Evolutionary conservation across 352 stramenopile species (phyloP).

Genomic region (Pythium insidiosum): DNA sequence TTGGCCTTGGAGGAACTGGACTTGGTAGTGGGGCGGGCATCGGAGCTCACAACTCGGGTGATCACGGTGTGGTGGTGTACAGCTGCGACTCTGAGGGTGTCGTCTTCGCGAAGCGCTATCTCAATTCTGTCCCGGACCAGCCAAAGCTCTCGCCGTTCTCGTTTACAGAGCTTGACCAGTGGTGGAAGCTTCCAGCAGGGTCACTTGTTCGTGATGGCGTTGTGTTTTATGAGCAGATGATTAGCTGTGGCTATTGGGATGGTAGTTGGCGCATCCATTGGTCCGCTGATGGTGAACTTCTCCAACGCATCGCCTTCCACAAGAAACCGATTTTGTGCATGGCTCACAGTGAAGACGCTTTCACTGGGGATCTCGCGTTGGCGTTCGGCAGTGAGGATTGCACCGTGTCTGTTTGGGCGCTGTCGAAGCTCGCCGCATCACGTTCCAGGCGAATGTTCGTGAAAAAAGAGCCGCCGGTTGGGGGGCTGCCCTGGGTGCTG

Average conservation of each 20-base stretch:
- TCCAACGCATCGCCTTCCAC: conserved; percentile 84
- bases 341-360: conserved; percentile 77
- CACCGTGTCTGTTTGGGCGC: conserved; percentile 78
- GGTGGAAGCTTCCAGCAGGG: conserved; percentile 74
- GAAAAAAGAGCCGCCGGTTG: conserved; percentile 79
- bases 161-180: conserved; percentile 78
- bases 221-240: conserved; percentile 87
- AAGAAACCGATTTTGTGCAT: conserved; percentile 85
- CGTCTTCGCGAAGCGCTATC: conserved; percentile 69
- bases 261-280: conserved; percentile 84
- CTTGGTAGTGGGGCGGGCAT: conserved; percentile 69
- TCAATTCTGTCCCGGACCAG: conserved; percentile 64
- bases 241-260: conserved; percentile 85
- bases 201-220: conserved; percentile 71
- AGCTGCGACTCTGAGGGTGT: conserved; percentile 69
- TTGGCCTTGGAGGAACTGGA: conserved; percentile 39
- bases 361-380: conserved; percentile 76
- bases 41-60: conserved; percentile 48
- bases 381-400: conserved; percentile 83
- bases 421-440: conserved; percentile 74
- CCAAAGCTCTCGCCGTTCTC: conserved; percentile 65
- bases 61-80: conserved; percentile 75
- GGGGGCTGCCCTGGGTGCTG: conserved; percentile 71
- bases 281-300: conserved; percentile 74
- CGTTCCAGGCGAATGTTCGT: conserved; percentile 76